Conservation (phyloP, 139 green algal genomes). For the Chlamydomonas schloesseri region DNA sequence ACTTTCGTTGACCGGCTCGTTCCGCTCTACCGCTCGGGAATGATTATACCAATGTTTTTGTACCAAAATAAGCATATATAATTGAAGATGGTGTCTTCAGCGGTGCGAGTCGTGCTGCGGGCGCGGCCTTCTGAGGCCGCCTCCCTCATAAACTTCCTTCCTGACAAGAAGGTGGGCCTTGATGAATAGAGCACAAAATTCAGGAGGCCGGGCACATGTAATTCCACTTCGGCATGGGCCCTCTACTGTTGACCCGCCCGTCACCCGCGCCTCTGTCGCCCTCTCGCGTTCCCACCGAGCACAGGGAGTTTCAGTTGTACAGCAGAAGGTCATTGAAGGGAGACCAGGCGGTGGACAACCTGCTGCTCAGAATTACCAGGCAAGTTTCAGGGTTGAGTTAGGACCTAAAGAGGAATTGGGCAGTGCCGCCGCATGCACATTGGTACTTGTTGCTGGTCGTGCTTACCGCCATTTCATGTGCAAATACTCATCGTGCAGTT, state of each 20-base stretch:
- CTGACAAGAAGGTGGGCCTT: slow-evolving; percentile 53
- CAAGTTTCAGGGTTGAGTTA: background rate
- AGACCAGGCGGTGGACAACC: slow-evolving; percentile 16
- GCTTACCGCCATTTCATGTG: no score
- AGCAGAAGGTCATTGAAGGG: slow-evolving; percentile 33
- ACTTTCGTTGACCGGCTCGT: no score
- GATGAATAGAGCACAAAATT: no score
- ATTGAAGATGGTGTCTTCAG: slow-evolving; percentile 35
- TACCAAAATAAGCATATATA: no score
- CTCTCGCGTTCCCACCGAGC: no score
- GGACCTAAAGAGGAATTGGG: background rate
- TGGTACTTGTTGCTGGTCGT: background rate
- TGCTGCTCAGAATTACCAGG: slow-evolving; percentile 52
- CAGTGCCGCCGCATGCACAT: no score
- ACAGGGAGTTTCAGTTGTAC: slow-evolving; percentile 38
- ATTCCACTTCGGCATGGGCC: background rate
- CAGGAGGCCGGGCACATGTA: no score
- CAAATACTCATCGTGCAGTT: slow-evolving; percentile 54
- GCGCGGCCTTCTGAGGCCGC: slow-evolving; percentile 34
- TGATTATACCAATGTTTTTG: no score
- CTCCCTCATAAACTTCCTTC: background rate
- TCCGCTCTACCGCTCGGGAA: no score
- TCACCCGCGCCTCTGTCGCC: background rate
- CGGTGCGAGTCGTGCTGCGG: slow-evolving; percentile 46
- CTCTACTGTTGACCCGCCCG: no score